Evolutionary conservation across 2,329 filamentous ascomycete genomes (phyloP), one percentile per base, ranked within the genome.

Genomic region (Cryphonectria parasitica): DNA sequence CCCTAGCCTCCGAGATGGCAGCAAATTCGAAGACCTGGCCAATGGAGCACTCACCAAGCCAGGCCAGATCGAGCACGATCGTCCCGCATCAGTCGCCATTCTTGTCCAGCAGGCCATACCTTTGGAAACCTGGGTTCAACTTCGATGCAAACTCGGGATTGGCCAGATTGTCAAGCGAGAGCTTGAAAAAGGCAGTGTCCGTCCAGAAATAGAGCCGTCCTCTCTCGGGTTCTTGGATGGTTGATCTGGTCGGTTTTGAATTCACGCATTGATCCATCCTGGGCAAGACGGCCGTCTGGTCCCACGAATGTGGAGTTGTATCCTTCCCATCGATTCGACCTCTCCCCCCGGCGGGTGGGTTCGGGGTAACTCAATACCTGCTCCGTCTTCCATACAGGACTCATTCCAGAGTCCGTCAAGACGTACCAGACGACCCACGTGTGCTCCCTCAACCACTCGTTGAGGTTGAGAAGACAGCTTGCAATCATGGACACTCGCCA

Each of bases 141-240:
- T 31, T 52, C 19, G 39, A 25, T 28, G n/a, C 17, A 11, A 61
- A 22, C 2, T 45, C 39, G 4, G 66, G 25, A 7, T 17, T n/a
- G 17, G 56, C 19, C 25, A 49, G 4, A 15, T 45, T 43, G 2
- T 49, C 41, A 19, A 25, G 15, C 54, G 65, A 60, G 25, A 67
- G 65, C 54, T 67, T 39, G 15, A 67, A 67, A 15, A 60, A 67
- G 17, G 54, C 65, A 13, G 54, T 67, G 25, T 60, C 17, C 5
- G 65, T 60, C 65, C 65, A 67, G 39, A 67, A 60, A n/a, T 67
- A 60, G 3, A 67, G 54, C n/a, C 54, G 36, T 1, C 34, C 65
- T n/a, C n/a, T 43, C 1, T 31, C 17, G 3, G 56, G 41, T 17
- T 2, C 6, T 25, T 22, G 25, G 28, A 58, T 34, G 19, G 54